These are phyloP conservation scores for Psophocarpus tetragonolobus DNA, from an alignment of 306 rosid genomes.

Conservation along the genomic window DNA sequence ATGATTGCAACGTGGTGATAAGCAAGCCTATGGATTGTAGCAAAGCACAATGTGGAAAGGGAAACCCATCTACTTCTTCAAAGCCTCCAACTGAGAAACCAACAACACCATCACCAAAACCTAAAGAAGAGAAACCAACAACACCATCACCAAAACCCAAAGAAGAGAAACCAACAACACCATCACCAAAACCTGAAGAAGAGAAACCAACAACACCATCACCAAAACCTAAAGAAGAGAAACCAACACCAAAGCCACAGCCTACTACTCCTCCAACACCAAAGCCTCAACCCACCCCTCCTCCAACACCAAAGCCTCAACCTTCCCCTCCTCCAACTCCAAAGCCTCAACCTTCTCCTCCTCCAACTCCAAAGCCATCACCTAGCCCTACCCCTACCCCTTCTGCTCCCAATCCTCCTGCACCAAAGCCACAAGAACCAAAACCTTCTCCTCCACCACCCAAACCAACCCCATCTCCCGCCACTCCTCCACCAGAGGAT, in stretches of 20 bases:
- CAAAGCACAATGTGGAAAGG: conserved; percentile 53
- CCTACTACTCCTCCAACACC: background rate
- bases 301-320: background rate
- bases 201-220: background rate
- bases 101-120: background rate
- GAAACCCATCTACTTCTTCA: background rate
- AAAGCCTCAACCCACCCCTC: background rate
- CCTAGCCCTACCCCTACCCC: background rate
- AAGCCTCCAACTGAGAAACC: background rate
- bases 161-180: background rate
- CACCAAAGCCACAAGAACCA: background rate
- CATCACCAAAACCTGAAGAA: background rate
- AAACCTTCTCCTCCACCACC: background rate
- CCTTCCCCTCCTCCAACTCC: background rate
- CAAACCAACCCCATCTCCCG: background rate
- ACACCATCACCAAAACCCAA: background rate
- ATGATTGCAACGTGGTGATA: conserved; percentile 47
- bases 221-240: background rate
- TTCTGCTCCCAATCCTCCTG: background rate
- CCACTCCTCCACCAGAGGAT: background rate
- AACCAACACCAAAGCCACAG: background rate
- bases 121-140: background rate
- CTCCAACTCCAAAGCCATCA: background rate
- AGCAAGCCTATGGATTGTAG: conserved; percentile 68
- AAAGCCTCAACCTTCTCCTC: too few relatives aligned